Base-by-base conservation (phyloP, 2,329 filamentous ascomycete species). In the Cercospora sp. region DNA sequence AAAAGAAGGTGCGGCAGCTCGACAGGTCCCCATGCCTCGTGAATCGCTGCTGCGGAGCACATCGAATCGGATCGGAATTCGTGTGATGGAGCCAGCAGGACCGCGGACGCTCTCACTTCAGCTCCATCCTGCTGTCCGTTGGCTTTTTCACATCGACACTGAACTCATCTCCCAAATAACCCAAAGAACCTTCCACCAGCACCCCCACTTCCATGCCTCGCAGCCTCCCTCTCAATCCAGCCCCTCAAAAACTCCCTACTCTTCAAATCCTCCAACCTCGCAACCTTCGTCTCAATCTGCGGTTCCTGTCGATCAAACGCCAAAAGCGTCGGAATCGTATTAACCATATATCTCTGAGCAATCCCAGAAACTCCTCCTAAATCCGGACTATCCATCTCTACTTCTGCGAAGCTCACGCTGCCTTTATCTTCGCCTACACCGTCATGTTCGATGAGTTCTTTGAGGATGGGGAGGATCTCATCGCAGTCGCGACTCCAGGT, bases 241-340 rank as follows among this genome's bases (percentile, higher is more conserved):
- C 79, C 74, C 59, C 73, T 79, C 70, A 85, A 69, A 66, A 82
- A 81, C 6, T 78, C 78, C 69, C 77, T 78, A 67, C 80, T 78
- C 75, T 80, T 81, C 79, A 86, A 77, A 58, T 84, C 77, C 20
- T 83, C 79, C n/a, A 82, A 74, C 53, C 75, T 74, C 4, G 77
- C 78, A 13, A 85, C 71, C 65, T 79, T 80, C 1, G 82, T 85
- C 70, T 82, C 80, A 30, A 83, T 73, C 70, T 85, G 83, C 53
- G 84, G 79, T 70, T 85, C 84, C 65, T 81, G 78, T 18, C 83
- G 76, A 69, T 82, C 82, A 69, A 86, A 86, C 0, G 83, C 80
- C 61, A 85, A 73, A 36, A 86, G 68, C 10, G 83, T 85, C 1
- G 84, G 84, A 71, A 85, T 80, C 18, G 79, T 80, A 28, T 80